Base-by-base conservation (phyloP, 768 basidiomycete species). In the Tricholoma sp. region DNA sequence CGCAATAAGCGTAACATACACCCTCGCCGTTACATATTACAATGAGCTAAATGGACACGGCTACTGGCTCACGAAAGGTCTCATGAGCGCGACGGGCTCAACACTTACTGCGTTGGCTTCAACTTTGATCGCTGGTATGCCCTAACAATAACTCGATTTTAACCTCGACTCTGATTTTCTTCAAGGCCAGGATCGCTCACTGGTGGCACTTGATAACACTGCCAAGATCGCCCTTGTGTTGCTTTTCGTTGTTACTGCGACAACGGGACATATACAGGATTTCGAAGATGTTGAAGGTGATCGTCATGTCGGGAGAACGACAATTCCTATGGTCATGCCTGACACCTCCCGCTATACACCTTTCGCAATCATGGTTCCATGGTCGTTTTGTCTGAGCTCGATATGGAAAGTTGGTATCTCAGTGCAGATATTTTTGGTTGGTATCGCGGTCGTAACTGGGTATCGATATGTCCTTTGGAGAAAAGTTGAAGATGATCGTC, bases 221-320 rank as follows among this genome's bases (percentile, higher is more conserved):
- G 42, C 52, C 10, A 53, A 32, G 29, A 44, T 42, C 6, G 52
- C 52, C 15, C 45, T 57, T 6, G 17, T 52, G 15, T 34, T 75
- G 50, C 73, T 67, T 33, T 64, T 69, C 6, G 65, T 65, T 1
- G 69, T 75, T 10, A 68, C 75, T 48, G 58, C 70, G 6, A 74
- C 76, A 0, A 78, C 76, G 1, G 72, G 74, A 8, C 76, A 77
- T 36, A 68, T 73, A 6, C 75, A 78, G 62, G 77, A 78, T 53
- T 78, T 74, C 56, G 69, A 71, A 50, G 77, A 78, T 52, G 60
- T 68, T 10, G 62, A 65, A n/a, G 76, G 77, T 0, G 77, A 78
- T 50, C 47, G 47, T 31, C 47, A 31, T n/a, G 29, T 48, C 17
- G 47, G 47, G 47, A 48, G 47, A 48, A 48, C n/a, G 47, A 48